phyloP scores from a whole-genome alignment of 495 filamentous ascomycete genomes.

The Penicillium salamii region DNA sequence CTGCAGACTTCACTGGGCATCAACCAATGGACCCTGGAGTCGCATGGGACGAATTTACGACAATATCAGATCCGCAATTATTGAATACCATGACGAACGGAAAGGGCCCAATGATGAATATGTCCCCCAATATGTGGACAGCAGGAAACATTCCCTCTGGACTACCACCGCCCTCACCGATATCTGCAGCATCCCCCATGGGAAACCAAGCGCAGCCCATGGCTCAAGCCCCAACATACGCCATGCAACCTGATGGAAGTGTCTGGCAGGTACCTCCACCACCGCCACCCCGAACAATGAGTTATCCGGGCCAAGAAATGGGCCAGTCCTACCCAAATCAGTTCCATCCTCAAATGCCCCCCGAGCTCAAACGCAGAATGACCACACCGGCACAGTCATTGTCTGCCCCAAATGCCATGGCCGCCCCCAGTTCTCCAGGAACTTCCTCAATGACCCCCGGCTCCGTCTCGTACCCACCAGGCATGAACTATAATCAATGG shows the following conservation, averaged over 20 bases:
- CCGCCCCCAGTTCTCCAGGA: slow-evolving; percentile 28
- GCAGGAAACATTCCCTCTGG: slow-evolving; percentile 21
- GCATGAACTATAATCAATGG: slow-evolving; percentile 39
- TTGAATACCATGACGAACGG: slow-evolving; percentile 33
- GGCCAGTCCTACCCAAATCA: slow-evolving; percentile 26
- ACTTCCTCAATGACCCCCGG: slow-evolving; percentile 28
- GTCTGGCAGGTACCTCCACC: slow-evolving; percentile 39
- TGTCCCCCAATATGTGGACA: slow-evolving; percentile 33
- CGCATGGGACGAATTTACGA: slow-evolving; percentile 42
- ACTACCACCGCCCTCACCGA: slow-evolving; percentile 27
- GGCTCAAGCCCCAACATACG: slow-evolving; percentile 26
- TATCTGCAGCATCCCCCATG: slow-evolving; percentile 35
- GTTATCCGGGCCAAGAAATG: slow-evolving; percentile 39
- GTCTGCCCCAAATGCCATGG: slow-evolving; percentile 16
- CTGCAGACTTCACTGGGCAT: slow-evolving; percentile 29
- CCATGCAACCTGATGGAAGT: slow-evolving; percentile 39
- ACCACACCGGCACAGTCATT: slow-evolving; percentile 39
- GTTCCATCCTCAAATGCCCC: slow-evolving; percentile 32
- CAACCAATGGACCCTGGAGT: slow-evolving; percentile 35
- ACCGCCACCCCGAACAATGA: slow-evolving; percentile 35
- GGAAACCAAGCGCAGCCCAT: slow-evolving; percentile 34
- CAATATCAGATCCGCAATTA: slow-evolving; percentile 40
- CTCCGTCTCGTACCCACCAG: slow-evolving; percentile 33
- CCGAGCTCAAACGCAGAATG: slow-evolving; percentile 43
- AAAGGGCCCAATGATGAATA: slow-evolving; percentile 39